Percentiles rank a stretch among this genome's conserved stretches.
Conservation (phyloP, 106 monocot species). For the Phalaenopsis equestris region DNA sequence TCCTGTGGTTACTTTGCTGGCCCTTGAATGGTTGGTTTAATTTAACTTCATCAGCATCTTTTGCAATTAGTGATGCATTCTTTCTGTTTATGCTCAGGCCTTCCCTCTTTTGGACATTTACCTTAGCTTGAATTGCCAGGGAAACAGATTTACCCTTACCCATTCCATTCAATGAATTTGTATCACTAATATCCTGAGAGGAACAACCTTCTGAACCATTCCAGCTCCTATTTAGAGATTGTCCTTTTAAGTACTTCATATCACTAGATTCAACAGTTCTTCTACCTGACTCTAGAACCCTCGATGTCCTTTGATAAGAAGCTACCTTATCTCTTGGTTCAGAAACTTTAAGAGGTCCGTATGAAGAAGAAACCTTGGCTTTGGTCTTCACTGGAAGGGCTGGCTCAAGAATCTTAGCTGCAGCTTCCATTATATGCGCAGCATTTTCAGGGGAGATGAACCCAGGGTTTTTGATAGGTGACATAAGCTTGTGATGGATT, state of each 20-base stretch:
- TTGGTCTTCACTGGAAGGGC: constrained; percentile 17
- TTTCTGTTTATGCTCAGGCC: constrained; percentile 10
- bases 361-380: constrained; percentile 14
- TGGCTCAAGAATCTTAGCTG: constrained; percentile 65
- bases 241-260: constrained; percentile 21
- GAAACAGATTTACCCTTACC: constrained; percentile 53
- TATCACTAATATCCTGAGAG: constrained; percentile 12
- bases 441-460: constrained; percentile 54
- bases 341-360: constrained; percentile 18
- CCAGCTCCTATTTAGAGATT: constrained; percentile 33
- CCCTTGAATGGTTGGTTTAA: constrained; percentile 22
- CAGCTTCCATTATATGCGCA: constrained; percentile 80
- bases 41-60: constrained; percentile 20
- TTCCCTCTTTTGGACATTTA: constrained; percentile 64
- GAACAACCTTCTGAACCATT: constrained; percentile 24
- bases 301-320: constrained; percentile 24
- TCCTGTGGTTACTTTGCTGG: constrained; percentile 29
- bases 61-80: constrained; percentile 2
- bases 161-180: constrained; percentile 20
- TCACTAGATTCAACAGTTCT: constrained; percentile 26
- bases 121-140: constrained; percentile 73
- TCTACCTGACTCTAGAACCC: constrained; percentile 24
- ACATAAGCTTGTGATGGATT: constrained; percentile 53
- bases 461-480: constrained; percentile 58
- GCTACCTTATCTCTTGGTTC: constrained; percentile 27